phyloP scores from a whole-genome alignment of 2,329 filamentous ascomycete species.

The Monilinia laxa region DNA sequence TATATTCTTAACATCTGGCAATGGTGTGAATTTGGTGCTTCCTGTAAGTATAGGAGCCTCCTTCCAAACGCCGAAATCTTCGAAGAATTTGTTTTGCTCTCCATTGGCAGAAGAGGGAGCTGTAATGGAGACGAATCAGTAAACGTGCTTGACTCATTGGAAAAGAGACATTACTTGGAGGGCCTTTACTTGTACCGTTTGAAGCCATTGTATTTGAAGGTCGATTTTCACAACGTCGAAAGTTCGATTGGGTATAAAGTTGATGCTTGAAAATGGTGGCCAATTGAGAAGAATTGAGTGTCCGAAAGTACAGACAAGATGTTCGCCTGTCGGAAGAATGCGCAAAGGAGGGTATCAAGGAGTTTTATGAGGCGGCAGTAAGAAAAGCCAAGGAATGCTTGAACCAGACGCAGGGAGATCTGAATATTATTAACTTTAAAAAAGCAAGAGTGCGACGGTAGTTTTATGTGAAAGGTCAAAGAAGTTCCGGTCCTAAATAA shows the following conservation, averaged over 20 bases:
- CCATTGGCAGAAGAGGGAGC: constrained; percentile 26
- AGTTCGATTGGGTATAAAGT: constrained; percentile 8
- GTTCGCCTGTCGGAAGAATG: constrained; percentile 10
- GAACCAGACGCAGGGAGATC: constrained; percentile 17
- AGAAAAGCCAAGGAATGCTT: constrained; percentile 13
- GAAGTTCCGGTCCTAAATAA: constrained; percentile 12
- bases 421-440: constrained; percentile 14
- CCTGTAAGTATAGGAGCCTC: constrained; percentile 69
- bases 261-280: background rate
- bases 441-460: constrained; percentile 12
- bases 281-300: background rate
- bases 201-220: constrained; percentile 24
- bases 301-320: background rate
- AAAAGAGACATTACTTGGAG: constrained; percentile 20
- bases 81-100: constrained; percentile 46
- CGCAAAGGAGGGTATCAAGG: constrained; percentile 4
- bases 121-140: constrained; percentile 17
- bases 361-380: constrained; percentile 11
- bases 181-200: constrained; percentile 22
- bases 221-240: background rate
- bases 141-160: background rate
- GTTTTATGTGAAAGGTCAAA: background rate
- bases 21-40: constrained; percentile 67
- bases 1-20: constrained; percentile 72
- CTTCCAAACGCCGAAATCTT: constrained; percentile 67